These are phyloP conservation scores for Setaria italica DNA, from an alignment of 202 grass and related monocot species.

Conservation along the genomic window DNA sequence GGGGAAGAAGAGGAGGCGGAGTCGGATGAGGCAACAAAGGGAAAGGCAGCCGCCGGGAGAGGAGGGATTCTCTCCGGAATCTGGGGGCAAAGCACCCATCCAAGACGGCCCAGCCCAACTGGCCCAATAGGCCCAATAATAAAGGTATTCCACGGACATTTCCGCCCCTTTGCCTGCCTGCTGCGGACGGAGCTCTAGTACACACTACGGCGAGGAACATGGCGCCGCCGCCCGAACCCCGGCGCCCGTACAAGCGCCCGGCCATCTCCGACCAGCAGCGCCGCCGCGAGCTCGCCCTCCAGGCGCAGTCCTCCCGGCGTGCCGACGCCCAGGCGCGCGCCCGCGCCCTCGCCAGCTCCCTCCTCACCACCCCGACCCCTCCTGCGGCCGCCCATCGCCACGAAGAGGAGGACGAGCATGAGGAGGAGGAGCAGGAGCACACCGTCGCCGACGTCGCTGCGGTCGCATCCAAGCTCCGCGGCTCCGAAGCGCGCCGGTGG, in stretches of 20 bases:
- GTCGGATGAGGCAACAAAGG: constrained; percentile 11
- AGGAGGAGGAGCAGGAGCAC: background rate
- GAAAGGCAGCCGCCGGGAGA: background rate
- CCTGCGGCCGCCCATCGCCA: constrained; percentile 25
- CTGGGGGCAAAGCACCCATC: background rate
- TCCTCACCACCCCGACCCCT: constrained; percentile 57
- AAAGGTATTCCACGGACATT: background rate
- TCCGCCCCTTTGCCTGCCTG: too few relatives aligned
- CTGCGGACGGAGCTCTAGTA: background rate
- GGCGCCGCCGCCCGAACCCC: constrained; percentile 64
- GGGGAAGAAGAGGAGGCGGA: constrained; percentile 4
- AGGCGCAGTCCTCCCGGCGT: constrained; percentile 72
- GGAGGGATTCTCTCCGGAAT: constrained; percentile 1
- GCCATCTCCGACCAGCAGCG: constrained; percentile 95
- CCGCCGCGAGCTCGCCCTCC: constrained; percentile 77
- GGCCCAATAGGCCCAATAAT: background rate
- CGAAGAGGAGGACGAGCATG: background rate
- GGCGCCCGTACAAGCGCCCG: constrained; percentile 78
- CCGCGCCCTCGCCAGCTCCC: constrained; percentile 84
- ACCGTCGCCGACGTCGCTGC: constrained; percentile 54
- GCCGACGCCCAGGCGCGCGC: constrained; percentile 88
- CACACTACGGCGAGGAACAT: constrained; percentile 4
- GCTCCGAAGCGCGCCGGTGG: constrained; percentile 70
- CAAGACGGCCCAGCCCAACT: constrained; percentile 9
- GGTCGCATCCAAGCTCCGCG: constrained; percentile 65